Base-by-base conservation (phyloP, 305 asterid genomes). In the Fraxinus ornus region DNA sequence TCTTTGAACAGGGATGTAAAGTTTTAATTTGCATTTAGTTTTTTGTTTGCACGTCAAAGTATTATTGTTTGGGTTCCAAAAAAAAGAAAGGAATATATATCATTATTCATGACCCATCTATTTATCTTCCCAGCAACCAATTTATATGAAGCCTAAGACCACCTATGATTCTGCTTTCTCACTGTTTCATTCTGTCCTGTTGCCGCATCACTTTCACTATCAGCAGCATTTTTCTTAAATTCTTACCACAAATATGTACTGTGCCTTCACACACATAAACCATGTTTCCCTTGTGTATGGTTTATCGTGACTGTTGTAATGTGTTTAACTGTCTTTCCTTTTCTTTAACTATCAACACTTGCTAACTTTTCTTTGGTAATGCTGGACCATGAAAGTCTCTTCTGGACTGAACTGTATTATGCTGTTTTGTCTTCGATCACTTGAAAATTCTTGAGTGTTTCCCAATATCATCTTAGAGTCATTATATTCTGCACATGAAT, bases 401-500 rank as follows among this genome's bases (percentile, higher is more conserved):
- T 78, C 71, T 21, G 22, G 35, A 22, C 76, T 36, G 33, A 79
- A 41, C 68, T 85, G 39, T 62, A 64, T 55, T 33, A 21, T 66
- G 78, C 19, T 30, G 39, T 12, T 73, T 17, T 64, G 22, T 36
- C 76, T 62, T 41, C 3, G 62, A 3, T 8, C 44, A 35, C 24
- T 32, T 39, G 30, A 60, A 19, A 64, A 5, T n/a, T 37, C 71
- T 17, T 37, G 47, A 68, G 22, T 79, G 44, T 57, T 24, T 26
- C 70, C 78, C 68, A 47, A 35, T 12, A 66, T 66, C 36, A 66
- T 66, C 36, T 66, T 10, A 66, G 74, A 66, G 36, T 66, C 74
- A 24, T 66, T 66, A 10, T 66, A 21, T 36, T 44, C 72, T 49
- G 76, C 75, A 72, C 62, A 74, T 39, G 41, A 41, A 77, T 86